These are phyloP conservation scores for Xylariaceae sp. DNA, from an alignment of 2,329 filamentous ascomycete genomes.

Conservation along the genomic window DNA sequence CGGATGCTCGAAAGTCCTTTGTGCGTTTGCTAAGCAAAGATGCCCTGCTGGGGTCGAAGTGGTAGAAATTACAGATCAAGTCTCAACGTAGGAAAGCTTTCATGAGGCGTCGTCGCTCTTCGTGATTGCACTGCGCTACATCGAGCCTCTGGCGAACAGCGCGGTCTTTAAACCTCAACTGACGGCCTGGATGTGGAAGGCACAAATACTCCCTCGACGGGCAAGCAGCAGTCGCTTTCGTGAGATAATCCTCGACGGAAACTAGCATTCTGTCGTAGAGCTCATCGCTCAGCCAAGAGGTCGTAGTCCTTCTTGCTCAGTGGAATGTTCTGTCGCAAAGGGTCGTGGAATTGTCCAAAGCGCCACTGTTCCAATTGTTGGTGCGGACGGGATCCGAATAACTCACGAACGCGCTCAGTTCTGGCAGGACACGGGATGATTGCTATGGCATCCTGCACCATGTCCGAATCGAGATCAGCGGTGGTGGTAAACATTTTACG, in stretches of 20 bases:
- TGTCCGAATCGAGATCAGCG: constrained; percentile 8
- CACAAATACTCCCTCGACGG: constrained; percentile 8
- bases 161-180: not conserved
- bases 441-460: constrained; percentile 11
- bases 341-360: too few species aligned
- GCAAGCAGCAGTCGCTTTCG: constrained; percentile 9
- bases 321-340: too few species aligned
- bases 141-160: not conserved
- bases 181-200: constrained; percentile 1
- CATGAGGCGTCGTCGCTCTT: constrained; percentile 1
- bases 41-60: too few species aligned
- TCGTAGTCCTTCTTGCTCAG: not conserved
- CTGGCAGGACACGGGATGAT: constrained; percentile 7
- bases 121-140: not conserved
- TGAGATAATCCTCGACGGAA: constrained; percentile 10
- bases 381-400: not conserved
- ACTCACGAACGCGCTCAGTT: not conserved
- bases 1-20: not conserved
- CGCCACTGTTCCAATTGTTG: not conserved
- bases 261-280: constrained; percentile 3
- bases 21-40: not conserved
- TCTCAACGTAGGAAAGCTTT: constrained; percentile 3
- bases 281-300: not conserved
- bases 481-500: not conserved
- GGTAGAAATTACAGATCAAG: constrained; percentile 1